Conservation (phyloP, 176 grass and related monocot genomes). For the Elaeis guineensis region DNA sequence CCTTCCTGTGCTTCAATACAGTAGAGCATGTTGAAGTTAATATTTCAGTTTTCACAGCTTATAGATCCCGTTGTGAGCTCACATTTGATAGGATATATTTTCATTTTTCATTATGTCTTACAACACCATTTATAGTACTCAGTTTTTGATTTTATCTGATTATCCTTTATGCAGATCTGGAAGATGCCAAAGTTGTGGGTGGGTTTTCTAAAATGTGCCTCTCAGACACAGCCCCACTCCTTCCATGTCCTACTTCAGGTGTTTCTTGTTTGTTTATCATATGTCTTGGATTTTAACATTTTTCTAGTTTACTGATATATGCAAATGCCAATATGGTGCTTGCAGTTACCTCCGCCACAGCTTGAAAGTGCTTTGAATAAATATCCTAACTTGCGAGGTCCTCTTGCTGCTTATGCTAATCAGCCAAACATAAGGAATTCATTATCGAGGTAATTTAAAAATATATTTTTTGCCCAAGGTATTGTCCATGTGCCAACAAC, state of each 20-base stretch:
- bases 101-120: too few relatives aligned
- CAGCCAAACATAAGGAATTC: conserved; percentile 11
- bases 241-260: conserved; percentile 92
- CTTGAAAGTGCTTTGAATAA: conserved; percentile 14
- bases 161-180: conserved; percentile 69
- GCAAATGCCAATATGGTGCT: too few relatives aligned
- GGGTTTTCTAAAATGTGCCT: conserved; percentile 89
- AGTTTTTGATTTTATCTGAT: background rate
- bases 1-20: too few relatives aligned
- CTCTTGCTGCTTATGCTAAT: conserved; percentile 16
- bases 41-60: too few relatives aligned
- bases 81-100: too few relatives aligned
- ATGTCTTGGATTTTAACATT: too few relatives aligned
- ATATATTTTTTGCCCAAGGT: too few relatives aligned
- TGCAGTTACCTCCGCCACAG: conserved; percentile 5
- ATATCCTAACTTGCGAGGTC: conserved; percentile 7
- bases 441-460: conserved; percentile 3
- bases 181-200: conserved; percentile 92
- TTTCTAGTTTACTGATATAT: too few relatives aligned
- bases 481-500: too few relatives aligned
- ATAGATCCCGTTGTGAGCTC: too few relatives aligned
- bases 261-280: conserved; percentile 1
- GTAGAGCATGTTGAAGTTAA: too few relatives aligned
- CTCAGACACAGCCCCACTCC: conserved; percentile 81
- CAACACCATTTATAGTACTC: too few relatives aligned